phyloP scores from a whole-genome alignment of 2,329 filamentous ascomycete genomes.

The Tothia fuscella region DNA sequence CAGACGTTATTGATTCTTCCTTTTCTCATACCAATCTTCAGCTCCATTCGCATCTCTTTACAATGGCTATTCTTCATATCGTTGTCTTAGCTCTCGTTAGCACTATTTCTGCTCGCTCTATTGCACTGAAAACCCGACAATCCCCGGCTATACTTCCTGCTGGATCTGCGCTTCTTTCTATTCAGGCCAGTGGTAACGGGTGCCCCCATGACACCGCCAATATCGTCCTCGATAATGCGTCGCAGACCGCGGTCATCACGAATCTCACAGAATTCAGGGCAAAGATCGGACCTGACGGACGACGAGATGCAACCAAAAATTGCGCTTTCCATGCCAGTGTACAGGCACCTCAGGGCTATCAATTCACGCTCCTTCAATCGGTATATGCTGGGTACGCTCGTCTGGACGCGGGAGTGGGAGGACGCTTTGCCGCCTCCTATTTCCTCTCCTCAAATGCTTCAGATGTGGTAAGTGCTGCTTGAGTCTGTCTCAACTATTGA shows the following conservation, averaged over 20 bases:
- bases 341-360: not conserved
- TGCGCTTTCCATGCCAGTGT: not conserved
- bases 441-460: constrained; percentile 1
- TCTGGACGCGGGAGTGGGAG: not conserved
- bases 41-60: too few species aligned
- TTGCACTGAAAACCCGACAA: not conserved
- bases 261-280: not conserved
- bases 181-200: not conserved
- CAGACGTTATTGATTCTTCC: too few species aligned
- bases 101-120: too few species aligned
- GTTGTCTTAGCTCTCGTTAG: too few species aligned
- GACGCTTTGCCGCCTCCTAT: not conserved
- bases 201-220: not conserved
- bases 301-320: not conserved
- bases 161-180: not conserved
- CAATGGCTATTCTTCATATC: too few species aligned
- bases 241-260: not conserved
- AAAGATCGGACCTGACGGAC: not conserved
- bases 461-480: not conserved
- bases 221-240: not conserved
- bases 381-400: not conserved
- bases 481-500: not conserved
- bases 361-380: not conserved
- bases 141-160: not conserved
- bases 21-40: too few species aligned